Base-by-base conservation (phyloP, 306 rosid species). In the barrel medic (Medicago truncatula) region DNA sequence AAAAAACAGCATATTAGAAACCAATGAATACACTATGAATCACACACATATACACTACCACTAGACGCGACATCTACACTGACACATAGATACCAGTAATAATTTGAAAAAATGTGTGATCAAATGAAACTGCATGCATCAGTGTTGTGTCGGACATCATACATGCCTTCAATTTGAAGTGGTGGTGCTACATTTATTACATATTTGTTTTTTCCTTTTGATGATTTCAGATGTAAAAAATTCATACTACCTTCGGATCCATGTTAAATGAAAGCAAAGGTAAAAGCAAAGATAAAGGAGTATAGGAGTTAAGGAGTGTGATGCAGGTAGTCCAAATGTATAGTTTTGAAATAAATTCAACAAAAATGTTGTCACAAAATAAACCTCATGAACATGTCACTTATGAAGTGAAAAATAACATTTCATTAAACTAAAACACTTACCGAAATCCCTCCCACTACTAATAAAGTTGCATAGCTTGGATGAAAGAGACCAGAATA, bases 401-500 rank as follows among this genome's bases (percentile, higher is more conserved):
- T 46, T 12, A 3, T 12, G n/a, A 1, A 2, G 15, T 46, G 52
- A 11, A 5, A 46, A 11, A 46, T 12, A 46, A 20, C 10, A 50
- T 7, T 50, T n/a, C 2, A 6, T 8, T n/a, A 56, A 56, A 20
- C 10, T 62, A 64, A 50, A 43, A 60, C 23, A 76, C 80, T 86
- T 83, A 86, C 87, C 77, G 83, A 67, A 67, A 14, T 8, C 52
- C 86, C 87, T 78, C 89, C 87, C 4, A 86, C 61, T 62, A 86
- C 87, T 70, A 86, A 78, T 7, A 83, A 75, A 71, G 84, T 78
- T 50, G 89, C 57, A 73, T 86, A 83, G 60, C 82, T 78, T 78
- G 89, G 89, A 77, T 86, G 89, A 58, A 86, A 86, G 63, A 83
- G 81, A 68, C 87, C 81, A 34, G 89, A 86, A 76, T 76, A 65